phyloP scores from a whole-genome alignment of 352 stramenopile genomes.

The Phytophthora europaea region DNA sequence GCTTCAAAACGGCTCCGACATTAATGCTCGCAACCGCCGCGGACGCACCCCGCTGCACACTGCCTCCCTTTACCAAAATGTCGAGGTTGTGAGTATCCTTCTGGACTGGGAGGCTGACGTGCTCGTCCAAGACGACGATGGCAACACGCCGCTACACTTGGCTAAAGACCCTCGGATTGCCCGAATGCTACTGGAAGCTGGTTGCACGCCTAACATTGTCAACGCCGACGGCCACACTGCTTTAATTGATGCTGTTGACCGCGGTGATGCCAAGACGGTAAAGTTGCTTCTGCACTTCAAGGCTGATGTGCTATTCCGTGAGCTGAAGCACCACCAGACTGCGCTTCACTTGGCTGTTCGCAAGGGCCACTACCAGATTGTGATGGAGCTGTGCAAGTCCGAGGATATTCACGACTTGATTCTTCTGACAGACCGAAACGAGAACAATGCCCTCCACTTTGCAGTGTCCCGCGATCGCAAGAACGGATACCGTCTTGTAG shows the following conservation, averaged over 20 bases:
- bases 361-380: constrained; percentile 87
- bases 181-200: constrained; percentile 84
- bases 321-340: constrained; percentile 89
- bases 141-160: constrained; percentile 88
- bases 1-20: constrained; percentile 88
- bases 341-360: constrained; percentile 84
- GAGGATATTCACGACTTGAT: constrained; percentile 73
- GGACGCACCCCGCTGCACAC: constrained; percentile 87
- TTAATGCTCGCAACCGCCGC: constrained; percentile 84
- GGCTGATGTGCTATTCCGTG: constrained; percentile 86
- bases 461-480: constrained; percentile 85
- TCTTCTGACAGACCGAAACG: constrained; percentile 81
- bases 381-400: constrained; percentile 88
- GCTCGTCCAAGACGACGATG: constrained; percentile 80
- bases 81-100: constrained; percentile 85
- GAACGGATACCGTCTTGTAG: constrained; percentile 82
- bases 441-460: constrained; percentile 90
- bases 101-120: constrained; percentile 87
- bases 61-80: constrained; percentile 82
- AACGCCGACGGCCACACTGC: constrained; percentile 82
- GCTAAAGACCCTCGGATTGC: constrained; percentile 82
- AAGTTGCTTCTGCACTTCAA: constrained; percentile 85
- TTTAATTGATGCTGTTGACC: constrained; percentile 85
- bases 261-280: constrained; percentile 78
- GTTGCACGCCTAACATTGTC: constrained; percentile 87